These are phyloP conservation scores for Phialophora macrospora DNA, from an alignment of 2,329 filamentous ascomycete species.

Conservation along the genomic window DNA sequence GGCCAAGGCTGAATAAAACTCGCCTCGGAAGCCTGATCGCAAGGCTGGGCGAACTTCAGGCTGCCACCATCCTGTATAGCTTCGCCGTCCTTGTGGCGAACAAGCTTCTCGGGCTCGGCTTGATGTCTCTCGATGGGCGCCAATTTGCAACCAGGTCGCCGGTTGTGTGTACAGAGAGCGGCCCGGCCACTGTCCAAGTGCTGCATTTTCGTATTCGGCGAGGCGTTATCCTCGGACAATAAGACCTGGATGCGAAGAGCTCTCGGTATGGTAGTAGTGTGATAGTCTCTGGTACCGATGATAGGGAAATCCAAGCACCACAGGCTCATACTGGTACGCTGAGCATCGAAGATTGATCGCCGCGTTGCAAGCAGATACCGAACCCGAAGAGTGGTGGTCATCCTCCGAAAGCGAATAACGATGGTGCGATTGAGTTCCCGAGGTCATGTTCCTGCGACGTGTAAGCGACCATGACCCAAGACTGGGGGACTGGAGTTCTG, in stretches of 20 bases:
- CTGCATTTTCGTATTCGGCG: background rate
- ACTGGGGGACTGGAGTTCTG: slow-evolving; percentile 12
- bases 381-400: slow-evolving; percentile 7
- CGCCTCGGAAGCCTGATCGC: background rate
- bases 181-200: background rate
- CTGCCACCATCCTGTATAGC: background rate
- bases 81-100: background rate
- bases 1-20: background rate
- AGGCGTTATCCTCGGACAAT: background rate
- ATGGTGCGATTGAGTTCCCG: slow-evolving; percentile 33
- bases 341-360: background rate
- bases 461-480: slow-evolving; percentile 16
- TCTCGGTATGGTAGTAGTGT: background rate
- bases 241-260: background rate
- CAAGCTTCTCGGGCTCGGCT: background rate
- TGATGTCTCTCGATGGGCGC: background rate
- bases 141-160: background rate
- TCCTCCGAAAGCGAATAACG: slow-evolving; percentile 25
- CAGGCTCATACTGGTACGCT: background rate
- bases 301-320: background rate
- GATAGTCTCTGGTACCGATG: background rate
- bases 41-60: slow-evolving; percentile 1
- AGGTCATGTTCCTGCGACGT: slow-evolving; percentile 36
- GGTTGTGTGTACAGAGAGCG: too few relatives aligned
- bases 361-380: background rate